Percentiles rank a stretch among this genome's conserved stretches.
These are phyloP conservation scores for Saccharum spontaneum DNA, from an alignment of 176 grass and related monocot species.

Conservation along the genomic window DNA sequence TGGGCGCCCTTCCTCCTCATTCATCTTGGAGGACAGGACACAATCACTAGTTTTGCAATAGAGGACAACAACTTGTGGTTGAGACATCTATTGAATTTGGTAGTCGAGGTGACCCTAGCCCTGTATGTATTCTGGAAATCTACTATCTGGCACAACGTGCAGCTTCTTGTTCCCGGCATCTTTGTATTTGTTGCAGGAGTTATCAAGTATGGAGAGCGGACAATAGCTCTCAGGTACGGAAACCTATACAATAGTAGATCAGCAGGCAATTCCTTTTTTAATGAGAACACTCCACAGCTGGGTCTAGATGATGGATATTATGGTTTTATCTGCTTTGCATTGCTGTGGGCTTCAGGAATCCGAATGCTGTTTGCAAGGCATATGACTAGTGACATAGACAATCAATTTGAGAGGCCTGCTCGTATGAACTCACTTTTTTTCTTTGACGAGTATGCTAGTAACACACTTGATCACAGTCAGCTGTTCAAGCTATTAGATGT, in stretches of 20 bases:
- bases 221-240: not conserved
- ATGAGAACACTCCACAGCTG: not conserved
- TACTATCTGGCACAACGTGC: not conserved
- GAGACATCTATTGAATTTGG: constrained; percentile 15
- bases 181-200: not conserved
- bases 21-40: not conserved
- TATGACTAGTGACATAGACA: not conserved
- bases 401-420: not conserved
- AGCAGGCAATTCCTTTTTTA: not conserved
- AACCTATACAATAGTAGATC: not conserved
- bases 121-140: constrained; percentile 12
- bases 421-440: not conserved
- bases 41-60: not conserved
- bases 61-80: constrained; percentile 7
- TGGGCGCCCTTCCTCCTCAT: too few relatives aligned
- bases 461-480: not conserved
- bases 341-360: not conserved
- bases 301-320: not conserved
- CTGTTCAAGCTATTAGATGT: not conserved
- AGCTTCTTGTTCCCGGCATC: not conserved
- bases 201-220: constrained; percentile 2
- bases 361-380: not conserved
- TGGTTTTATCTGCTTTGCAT: not conserved
- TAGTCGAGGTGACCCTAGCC: not conserved
- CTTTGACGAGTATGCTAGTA: not conserved